These are phyloP conservation scores for Boletus vinaceobasis DNA, from an alignment of 768 basidiomycete species.

Conservation along the genomic window DNA sequence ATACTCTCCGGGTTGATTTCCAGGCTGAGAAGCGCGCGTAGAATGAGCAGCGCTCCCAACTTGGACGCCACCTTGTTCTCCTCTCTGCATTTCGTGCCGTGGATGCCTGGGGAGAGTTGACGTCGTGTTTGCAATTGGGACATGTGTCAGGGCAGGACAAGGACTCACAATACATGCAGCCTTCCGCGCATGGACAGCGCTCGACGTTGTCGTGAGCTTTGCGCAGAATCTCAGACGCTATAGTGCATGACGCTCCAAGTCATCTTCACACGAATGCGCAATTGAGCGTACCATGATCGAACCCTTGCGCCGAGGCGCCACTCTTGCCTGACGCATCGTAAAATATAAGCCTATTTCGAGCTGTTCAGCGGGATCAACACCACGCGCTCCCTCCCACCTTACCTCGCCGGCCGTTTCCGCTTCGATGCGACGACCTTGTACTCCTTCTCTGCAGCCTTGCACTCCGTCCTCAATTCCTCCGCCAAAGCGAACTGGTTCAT, in stretches of 20 bases:
- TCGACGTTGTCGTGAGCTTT: conserved; percentile 58
- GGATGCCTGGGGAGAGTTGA: conserved; percentile 48
- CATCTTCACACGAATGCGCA: neutral
- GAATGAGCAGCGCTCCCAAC: conserved; percentile 64
- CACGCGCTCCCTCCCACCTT: neutral
- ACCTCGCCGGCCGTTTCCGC: conserved; percentile 62
- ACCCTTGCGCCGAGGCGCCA: conserved; percentile 72
- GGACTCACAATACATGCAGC: conserved; percentile 65
- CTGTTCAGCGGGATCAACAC: neutral
- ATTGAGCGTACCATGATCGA: conserved; percentile 64
- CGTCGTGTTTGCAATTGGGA: neutral
- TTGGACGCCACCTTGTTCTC: conserved; percentile 74
- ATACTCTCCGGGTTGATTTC: conserved; percentile 39
- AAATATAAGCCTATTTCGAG: conserved; percentile 61
- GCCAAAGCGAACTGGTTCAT: conserved; percentile 72
- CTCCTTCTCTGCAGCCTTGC: conserved; percentile 77
- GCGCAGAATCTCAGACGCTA: conserved; percentile 56
- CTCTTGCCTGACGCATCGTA: conserved; percentile 72
- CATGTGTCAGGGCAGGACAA: neutral
- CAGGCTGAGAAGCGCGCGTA: conserved; percentile 56
- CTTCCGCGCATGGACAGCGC: conserved; percentile 61
- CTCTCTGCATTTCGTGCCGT: conserved; percentile 53
- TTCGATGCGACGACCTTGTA: conserved; percentile 48
- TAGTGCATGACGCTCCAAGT: neutral
- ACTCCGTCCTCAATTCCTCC: conserved; percentile 75